These are phyloP conservation scores for Penium margaritaceum DNA, from an alignment of 139 green algal species.

Conservation along the genomic window DNA sequence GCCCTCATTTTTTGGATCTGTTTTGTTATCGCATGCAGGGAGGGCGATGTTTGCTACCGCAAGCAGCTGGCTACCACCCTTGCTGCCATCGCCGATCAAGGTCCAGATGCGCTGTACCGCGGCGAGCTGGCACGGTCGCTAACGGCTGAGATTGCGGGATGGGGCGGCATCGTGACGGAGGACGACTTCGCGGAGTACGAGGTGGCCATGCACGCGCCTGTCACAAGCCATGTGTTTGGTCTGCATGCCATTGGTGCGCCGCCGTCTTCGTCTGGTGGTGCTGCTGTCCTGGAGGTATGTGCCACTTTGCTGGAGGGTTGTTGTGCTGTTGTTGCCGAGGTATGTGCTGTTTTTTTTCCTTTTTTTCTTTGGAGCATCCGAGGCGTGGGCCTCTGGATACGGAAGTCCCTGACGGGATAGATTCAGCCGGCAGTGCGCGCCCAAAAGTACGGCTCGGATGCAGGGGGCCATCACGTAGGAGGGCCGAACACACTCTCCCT, in stretches of 20 bases:
- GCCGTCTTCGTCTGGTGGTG: slow-evolving; percentile 56
- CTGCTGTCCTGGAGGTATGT: slow-evolving; percentile 16
- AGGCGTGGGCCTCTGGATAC: neutral
- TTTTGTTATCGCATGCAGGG: no score
- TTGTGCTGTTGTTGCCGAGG: slow-evolving; percentile 36
- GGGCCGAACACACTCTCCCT: no score
- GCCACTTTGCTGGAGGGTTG: slow-evolving; percentile 3
- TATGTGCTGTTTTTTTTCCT: slow-evolving; percentile 50
- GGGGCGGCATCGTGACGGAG: slow-evolving; percentile 66
- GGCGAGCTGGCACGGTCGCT: slow-evolving; percentile 41
- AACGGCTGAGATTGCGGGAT: slow-evolving; percentile 59
- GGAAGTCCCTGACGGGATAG: no score
- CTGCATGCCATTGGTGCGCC: slow-evolving; percentile 50
- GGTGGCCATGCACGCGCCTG: slow-evolving; percentile 34
- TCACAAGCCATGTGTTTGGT: slow-evolving; percentile 41
- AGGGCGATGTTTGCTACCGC: slow-evolving; percentile 6
- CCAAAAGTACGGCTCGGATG: no score
- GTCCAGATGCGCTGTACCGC: slow-evolving; percentile 54
- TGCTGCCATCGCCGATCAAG: slow-evolving; percentile 46
- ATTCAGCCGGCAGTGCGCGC: no score
- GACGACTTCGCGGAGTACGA: slow-evolving; percentile 55
- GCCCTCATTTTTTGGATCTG: no score
- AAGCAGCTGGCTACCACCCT: slow-evolving; percentile 45
- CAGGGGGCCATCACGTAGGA: no score
- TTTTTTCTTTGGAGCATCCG: slow-evolving; percentile 1